phyloP scores from a whole-genome alignment of 768 basidiomycete species.

The Polyporus arcularius region DNA sequence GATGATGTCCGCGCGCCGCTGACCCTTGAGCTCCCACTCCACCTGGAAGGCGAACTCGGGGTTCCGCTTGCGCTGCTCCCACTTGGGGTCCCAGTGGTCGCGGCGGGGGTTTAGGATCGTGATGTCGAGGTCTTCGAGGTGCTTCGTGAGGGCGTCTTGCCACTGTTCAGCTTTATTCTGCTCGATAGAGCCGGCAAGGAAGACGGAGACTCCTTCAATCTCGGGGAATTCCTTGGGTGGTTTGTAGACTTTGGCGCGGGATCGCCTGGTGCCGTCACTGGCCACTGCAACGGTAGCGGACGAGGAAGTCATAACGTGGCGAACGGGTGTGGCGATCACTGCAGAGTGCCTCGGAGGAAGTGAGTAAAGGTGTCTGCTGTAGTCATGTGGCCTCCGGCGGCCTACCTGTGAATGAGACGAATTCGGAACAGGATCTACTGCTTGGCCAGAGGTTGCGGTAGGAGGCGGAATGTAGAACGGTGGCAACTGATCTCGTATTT shows the following conservation, averaged over 20 bases:
- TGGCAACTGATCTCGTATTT: background rate
- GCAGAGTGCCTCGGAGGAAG: no score
- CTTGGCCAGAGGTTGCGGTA: no score
- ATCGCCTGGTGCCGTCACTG: no score
- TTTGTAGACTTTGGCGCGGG: background rate
- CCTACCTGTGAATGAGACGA: background rate
- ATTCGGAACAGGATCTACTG: no score
- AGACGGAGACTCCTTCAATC: background rate
- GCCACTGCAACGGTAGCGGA: no score
- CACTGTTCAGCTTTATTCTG: background rate
- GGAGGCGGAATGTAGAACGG: background rate
- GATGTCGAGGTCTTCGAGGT: background rate
- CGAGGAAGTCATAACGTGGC: no score
- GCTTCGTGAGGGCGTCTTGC: background rate
- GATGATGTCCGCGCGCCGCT: background rate
- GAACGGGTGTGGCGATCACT: no score
- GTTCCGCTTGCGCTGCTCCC: background rate
- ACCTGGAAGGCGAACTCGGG: background rate
- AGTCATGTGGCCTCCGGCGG: no score
- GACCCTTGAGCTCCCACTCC: constrained; percentile 1
- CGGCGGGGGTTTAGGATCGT: constrained; percentile 3
- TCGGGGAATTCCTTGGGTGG: background rate
- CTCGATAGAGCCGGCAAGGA: constrained; percentile 8
- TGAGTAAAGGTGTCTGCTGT: no score
- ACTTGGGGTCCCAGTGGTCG: background rate